Percentiles rank a stretch among this genome's conserved stretches.
Evolutionary conservation across 306 rosid species (phyloP).

Genomic region (Spatholobus suberectus): DNA sequence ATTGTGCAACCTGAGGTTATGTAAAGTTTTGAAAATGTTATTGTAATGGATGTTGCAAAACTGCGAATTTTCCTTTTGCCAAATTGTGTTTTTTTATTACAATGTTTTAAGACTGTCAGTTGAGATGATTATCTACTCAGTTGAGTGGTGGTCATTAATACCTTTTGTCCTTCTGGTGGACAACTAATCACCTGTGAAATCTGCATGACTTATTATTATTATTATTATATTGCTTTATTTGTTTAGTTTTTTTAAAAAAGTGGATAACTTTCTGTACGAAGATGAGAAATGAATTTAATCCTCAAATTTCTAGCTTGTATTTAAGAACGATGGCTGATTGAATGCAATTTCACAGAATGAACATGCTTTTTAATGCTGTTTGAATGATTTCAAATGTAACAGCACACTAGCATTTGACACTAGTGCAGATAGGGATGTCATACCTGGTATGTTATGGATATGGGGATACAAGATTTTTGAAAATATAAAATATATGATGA

Average conservation of each 20-base stretch:
- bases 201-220: not conserved
- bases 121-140: not conserved
- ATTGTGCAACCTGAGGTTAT: not conserved
- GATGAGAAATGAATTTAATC: slow-evolving; percentile 14
- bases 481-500: not conserved
- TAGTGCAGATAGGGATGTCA: not conserved
- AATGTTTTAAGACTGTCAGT: not conserved
- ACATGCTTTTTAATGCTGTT: slow-evolving; percentile 2
- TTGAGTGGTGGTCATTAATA: not conserved
- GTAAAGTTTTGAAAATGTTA: not conserved
- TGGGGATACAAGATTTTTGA: not conserved
- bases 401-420: slow-evolving; percentile 6
- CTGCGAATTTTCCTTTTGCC: slow-evolving; percentile 7
- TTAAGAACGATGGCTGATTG: slow-evolving; percentile 13
- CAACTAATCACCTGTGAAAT: not conserved
- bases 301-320: slow-evolving; percentile 22
- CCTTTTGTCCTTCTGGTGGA: not conserved
- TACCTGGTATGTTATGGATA: slow-evolving; percentile 11
- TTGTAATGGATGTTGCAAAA: not conserved
- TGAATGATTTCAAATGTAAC: not conserved
- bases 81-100: not conserved
- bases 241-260: not conserved
- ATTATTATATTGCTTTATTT: not conserved
- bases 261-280: not conserved
- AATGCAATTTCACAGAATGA: not conserved